Base-by-base conservation (phyloP, 139 green algal genomes). In the Asterochloris sp. region DNA sequence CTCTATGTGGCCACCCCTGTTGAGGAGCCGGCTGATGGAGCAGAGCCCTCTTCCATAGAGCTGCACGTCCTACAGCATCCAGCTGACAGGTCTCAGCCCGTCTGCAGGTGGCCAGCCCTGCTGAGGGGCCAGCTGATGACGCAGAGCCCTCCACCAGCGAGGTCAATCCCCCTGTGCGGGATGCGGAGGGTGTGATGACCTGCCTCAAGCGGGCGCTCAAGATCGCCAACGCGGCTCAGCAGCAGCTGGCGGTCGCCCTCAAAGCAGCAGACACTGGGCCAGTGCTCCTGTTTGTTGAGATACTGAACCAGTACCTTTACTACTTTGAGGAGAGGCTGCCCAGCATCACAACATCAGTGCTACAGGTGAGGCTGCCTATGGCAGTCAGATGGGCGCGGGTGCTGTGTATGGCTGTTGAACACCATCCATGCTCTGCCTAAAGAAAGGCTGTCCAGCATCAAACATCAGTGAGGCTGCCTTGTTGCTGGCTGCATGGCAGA, bases 261-360 rank as follows among this genome's bases (percentile, higher is more conserved):
- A 84, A 84, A 64, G 62, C 67, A 10, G 17, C 63, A 21, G 68
- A 82, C 62, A 84, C 79, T n/a, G 13, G 13, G 19, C 88, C 86
- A 12, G 83, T 76, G 23, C 92, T 38, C 17, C 86, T 96, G 69
- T 96, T 95, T 84, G 88, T 96, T 23, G 94, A 97, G 82, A 91
- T 98, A 76, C 83, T 98, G 21, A 94, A 97, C 84, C 88, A 93
- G 27, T 97, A 96, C 83, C 77, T 94, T 14, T 91, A 88, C 74
- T 95, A 93, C 85, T 93, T 91, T 63, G 85, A 90, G 21, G 63
- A 82, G 13, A 89, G 86, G 19, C 74, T 89, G 66, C 67, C 86
- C 54, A 67, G 78, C 38, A 91, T 95, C 64, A 93, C 86, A 13
- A n/a, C 73, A 23, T 68, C 82, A 17, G 87, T 91, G 14, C 74